Percentiles rank a stretch among this genome's conserved stretches.
phyloP scores from a whole-genome alignment of 2,329 filamentous ascomycete species.

The Elsinoe ampelina region DNA sequence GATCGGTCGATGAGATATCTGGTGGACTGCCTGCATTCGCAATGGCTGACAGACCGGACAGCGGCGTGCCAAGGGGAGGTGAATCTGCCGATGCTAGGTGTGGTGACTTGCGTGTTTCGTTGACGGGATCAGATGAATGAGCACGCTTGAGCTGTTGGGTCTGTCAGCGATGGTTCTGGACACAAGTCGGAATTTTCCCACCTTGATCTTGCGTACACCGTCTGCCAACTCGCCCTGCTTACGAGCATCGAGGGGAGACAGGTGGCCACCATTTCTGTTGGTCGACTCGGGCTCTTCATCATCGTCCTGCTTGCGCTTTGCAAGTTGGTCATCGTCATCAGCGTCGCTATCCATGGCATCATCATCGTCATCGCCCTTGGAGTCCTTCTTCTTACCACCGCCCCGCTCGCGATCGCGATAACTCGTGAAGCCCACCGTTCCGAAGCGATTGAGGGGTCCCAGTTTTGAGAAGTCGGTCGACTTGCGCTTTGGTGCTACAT shows the following conservation, averaged over 20 bases:
- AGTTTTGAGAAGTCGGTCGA: constrained; percentile 81
- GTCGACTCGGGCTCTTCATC: constrained; percentile 53
- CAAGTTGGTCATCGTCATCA: constrained; percentile 50
- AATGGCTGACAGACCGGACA: constrained; percentile 23
- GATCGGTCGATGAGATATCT: constrained; percentile 18
- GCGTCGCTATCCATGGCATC: constrained; percentile 67
- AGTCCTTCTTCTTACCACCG: constrained; percentile 47
- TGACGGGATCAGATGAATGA: constrained; percentile 50
- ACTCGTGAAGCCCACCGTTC: constrained; percentile 79
- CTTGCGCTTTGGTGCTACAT: constrained; percentile 59
- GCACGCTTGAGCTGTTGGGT: constrained; percentile 62
- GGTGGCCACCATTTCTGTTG: constrained; percentile 44
- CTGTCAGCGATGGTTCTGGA: constrained; percentile 8
- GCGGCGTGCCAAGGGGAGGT: constrained; percentile 34
- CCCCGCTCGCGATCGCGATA: constrained; percentile 57
- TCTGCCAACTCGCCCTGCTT: constrained; percentile 68
- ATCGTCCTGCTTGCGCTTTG: constrained; percentile 57
- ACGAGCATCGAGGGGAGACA: constrained; percentile 62
- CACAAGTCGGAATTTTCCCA: constrained; percentile 28
- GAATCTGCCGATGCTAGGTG: constrained; percentile 29
- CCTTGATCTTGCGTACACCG: constrained; percentile 72
- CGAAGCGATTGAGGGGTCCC: constrained; percentile 68
- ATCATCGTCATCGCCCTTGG: constrained; percentile 42
- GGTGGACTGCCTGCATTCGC: constrained; percentile 25
- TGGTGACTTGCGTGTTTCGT: constrained; percentile 32